Conservation (phyloP, 257 asterid species). For the Fraxinus anomala region DNA sequence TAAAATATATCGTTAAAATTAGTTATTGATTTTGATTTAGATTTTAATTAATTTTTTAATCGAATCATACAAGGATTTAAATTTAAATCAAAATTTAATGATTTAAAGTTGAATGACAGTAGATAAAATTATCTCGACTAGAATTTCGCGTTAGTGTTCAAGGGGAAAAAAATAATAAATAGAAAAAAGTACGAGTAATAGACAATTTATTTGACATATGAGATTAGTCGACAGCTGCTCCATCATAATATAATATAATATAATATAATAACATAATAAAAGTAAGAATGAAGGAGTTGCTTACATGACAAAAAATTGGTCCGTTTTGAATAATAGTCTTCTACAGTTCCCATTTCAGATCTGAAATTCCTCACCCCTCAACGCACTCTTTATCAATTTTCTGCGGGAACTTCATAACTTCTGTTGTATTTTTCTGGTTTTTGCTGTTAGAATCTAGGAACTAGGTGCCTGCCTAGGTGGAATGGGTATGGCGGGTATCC, state of each 20-base stretch:
- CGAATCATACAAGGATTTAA: too few relatives aligned
- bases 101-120: too few relatives aligned
- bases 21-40: too few relatives aligned
- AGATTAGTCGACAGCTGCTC: not conserved
- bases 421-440: not conserved
- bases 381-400: not conserved
- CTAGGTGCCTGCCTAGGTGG: constrained; percentile 8
- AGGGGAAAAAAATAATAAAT: too few relatives aligned
- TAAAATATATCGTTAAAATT: too few relatives aligned
- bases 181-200: not conserved
- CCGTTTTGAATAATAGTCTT: not conserved
- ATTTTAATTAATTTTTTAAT: too few relatives aligned
- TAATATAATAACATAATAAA: too few relatives aligned
- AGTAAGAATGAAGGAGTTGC: not conserved
- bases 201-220: not conserved
- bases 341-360: constrained; percentile 5
- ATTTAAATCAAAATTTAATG: too few relatives aligned
- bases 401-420: not conserved
- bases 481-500: constrained; percentile 54
- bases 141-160: too few relatives aligned
- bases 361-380: not conserved
- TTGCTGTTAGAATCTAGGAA: not conserved
- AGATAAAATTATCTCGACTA: not conserved
- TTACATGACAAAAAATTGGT: not conserved
- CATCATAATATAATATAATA: not conserved